phyloP scores from a whole-genome alignment of 2,329 filamentous ascomycete species.

The Phaeosphaeriaceae sp. region DNA sequence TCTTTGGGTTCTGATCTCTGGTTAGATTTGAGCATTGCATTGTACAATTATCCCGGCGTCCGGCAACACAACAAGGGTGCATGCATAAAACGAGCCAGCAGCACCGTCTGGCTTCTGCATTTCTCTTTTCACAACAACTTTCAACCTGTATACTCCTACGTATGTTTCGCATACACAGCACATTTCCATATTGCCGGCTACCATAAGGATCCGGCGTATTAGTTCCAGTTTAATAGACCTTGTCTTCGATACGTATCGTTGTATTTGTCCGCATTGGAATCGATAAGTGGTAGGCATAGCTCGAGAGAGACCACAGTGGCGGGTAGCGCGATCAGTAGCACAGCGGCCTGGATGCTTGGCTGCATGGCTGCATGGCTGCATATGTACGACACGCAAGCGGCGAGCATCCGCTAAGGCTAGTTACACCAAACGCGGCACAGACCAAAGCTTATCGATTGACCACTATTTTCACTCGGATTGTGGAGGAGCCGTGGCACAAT shows the following conservation, averaged over 20 bases:
- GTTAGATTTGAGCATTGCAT: slow-evolving; percentile 44
- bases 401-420: slow-evolving; percentile 3
- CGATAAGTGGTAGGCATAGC: slow-evolving; percentile 1
- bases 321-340: neutral
- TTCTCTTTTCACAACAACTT: slow-evolving; percentile 1
- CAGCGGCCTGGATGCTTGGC: slow-evolving; percentile 14
- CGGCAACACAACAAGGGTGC: slow-evolving; percentile 22
- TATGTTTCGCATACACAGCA: slow-evolving; percentile 4
- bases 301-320: neutral
- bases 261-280: neutral
- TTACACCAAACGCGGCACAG: slow-evolving; percentile 3
- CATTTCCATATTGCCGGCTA: slow-evolving; percentile 4
- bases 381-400: slow-evolving; percentile 23
- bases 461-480: neutral
- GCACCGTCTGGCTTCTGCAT: slow-evolving; percentile 2
- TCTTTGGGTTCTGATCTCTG: slow-evolving; percentile 73
- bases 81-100: slow-evolving; percentile 10
- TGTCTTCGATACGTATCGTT: neutral
- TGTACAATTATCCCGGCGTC: slow-evolving; percentile 27
- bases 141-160: slow-evolving; percentile 15
- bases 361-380: slow-evolving; percentile 24
- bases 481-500: neutral
- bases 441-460: neutral
- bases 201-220: neutral
- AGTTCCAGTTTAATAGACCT: slow-evolving; percentile 21